phyloP scores from a whole-genome alignment of 768 basidiomycete species.

The Hemileccinum impolitum region DNA sequence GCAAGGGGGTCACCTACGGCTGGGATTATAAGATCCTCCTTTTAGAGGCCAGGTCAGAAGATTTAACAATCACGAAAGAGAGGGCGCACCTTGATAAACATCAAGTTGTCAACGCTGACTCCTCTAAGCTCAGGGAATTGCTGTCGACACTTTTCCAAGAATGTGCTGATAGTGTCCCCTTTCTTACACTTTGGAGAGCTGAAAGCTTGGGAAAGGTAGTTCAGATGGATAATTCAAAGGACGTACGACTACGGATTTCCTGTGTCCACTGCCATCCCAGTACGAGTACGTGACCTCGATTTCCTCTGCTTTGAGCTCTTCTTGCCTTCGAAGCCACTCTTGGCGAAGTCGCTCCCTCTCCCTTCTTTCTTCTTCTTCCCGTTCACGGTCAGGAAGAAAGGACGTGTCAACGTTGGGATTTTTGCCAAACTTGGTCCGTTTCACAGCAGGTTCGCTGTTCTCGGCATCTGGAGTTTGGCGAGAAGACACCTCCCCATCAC shows the following conservation, averaged over 20 bases:
- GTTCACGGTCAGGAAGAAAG: constrained; percentile 95
- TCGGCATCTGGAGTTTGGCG: constrained; percentile 38
- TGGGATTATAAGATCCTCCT: constrained; percentile 98
- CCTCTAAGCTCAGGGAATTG: constrained; percentile 92
- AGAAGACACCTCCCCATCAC: constrained; percentile 37
- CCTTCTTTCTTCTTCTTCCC: constrained; percentile 87
- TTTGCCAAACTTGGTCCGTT: constrained; percentile 83
- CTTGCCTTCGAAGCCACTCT: constrained; percentile 79
- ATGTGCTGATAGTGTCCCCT: constrained; percentile 81
- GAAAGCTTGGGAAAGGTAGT: neutral
- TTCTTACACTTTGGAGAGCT: constrained; percentile 78
- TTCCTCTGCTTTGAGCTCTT: constrained; percentile 63
- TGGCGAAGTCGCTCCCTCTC: constrained; percentile 86
- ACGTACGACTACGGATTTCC: constrained; percentile 85
- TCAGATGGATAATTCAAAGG: neutral
- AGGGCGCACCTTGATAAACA: constrained; percentile 88
- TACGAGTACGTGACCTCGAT: constrained; percentile 95
- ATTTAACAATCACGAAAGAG: neutral
- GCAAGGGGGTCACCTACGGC: constrained; percentile 55
- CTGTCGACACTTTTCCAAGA: constrained; percentile 89
- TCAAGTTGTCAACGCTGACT: constrained; percentile 91
- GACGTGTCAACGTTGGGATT: constrained; percentile 97
- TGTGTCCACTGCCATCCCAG: constrained; percentile 98
- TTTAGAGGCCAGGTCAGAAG: constrained; percentile 9
- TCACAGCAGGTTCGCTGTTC: constrained; percentile 48